Evolutionary conservation across 495 filamentous ascomycete species (phyloP), one percentile per base, ranked within the genome.

Genomic region (Barbatosphaeria neglecta): DNA sequence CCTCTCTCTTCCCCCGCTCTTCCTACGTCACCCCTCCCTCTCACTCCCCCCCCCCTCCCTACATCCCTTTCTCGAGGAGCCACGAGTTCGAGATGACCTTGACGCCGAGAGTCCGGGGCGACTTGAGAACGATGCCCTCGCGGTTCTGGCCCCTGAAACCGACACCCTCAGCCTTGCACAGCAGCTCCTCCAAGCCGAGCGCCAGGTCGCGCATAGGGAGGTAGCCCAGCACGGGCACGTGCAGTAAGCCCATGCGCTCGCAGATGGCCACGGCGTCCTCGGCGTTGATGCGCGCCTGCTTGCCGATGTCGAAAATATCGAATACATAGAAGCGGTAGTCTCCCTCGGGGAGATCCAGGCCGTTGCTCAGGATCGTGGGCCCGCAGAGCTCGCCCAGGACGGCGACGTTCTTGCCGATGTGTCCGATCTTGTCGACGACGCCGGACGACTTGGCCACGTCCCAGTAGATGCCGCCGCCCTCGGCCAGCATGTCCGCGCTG

Each of bases 31-130:
- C n/a, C n/a, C n/a, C n/a, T n/a, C n/a, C n/a, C n/a, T n/a, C n/a
- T n/a, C n/a, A n/a, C n/a, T n/a, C n/a, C n/a, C n/a, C n/a, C n/a
- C n/a, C n/a, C n/a, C n/a, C n/a, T n/a, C n/a, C 31, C 13, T 16
- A 35, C 31, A 35, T 35, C 13, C 31, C 31, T n/a, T 16, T 1
- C 31, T 35, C 10, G 0, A 35, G 9, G 2, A 60, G 48, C 54
- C 55, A 60, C 23, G 25, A 20, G 33, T 59, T 58, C n/a, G 54
- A 54, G 22, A 60, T 60, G 22, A 55, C 54, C 49, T 60, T 60
- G 47, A 59, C 54, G 1, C 22, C 11, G 4, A 22, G 16, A 4
- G 43, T 47, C 27, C 54, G 47, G 15, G 48, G 1, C 1, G 40
- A 22, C 19, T 45, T 54, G 38, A 59, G 55, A 6, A 59, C 47